Evolutionary conservation across 129 eudicot genomes (phyloP).

Genomic region (Arctium lappa): DNA sequence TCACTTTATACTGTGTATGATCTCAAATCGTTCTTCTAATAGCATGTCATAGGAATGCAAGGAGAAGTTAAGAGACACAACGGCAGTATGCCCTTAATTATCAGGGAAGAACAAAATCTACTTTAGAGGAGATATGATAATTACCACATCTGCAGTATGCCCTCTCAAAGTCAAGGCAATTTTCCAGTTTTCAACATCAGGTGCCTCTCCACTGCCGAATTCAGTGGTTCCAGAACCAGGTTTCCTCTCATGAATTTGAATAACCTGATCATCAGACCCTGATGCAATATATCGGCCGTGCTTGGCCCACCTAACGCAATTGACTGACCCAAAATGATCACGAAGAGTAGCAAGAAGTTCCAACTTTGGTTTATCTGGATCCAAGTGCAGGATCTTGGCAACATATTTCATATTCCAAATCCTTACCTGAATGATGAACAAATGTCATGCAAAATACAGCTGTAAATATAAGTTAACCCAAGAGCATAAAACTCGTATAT

Average conservation of each 20-base stretch:
- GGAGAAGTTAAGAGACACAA: too few relatives aligned
- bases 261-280: slow-evolving; percentile 94
- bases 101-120: not conserved
- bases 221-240: slow-evolving; percentile 99
- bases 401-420: slow-evolving; percentile 88
- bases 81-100: too few relatives aligned
- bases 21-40: too few relatives aligned
- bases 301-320: slow-evolving; percentile 98
- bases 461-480: not conserved
- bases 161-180: slow-evolving; percentile 89
- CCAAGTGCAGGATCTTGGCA: slow-evolving; percentile 43
- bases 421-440: slow-evolving; percentile 56
- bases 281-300: slow-evolving; percentile 89
- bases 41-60: too few relatives aligned
- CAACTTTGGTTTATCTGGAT: slow-evolving; percentile 49
- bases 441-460: slow-evolving; percentile 1
- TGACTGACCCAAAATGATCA: slow-evolving; percentile 98
- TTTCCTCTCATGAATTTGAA: slow-evolving; percentile 84
- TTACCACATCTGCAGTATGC: slow-evolving; percentile 99
- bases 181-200: slow-evolving; percentile 98
- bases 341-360: slow-evolving; percentile 93
- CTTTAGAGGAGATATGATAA: not conserved
- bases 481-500: not conserved
- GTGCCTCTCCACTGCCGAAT: slow-evolving; percentile 98
- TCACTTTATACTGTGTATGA: too few relatives aligned